Evolutionary conservation across 1,284 basidiomycete genomes (phyloP).

Genomic region (Trichosporon asahii): DNA sequence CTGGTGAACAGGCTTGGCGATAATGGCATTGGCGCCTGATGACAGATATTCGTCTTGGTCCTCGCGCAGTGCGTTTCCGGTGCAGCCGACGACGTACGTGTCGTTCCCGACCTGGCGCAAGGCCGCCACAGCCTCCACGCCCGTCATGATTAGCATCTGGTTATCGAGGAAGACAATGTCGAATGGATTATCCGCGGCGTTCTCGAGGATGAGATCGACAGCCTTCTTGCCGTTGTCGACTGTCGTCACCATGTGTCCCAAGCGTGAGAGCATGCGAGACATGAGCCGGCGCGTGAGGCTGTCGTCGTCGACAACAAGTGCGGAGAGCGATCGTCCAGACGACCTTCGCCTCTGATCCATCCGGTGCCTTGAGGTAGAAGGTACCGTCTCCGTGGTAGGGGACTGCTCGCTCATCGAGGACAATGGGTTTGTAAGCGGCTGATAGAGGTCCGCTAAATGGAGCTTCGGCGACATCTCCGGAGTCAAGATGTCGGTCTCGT

Average conservation of each 20-base stretch:
- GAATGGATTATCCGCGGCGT: constrained; percentile 12
- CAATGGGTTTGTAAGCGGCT: background rate
- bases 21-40: constrained; percentile 63
- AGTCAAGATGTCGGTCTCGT: constrained; percentile 6
- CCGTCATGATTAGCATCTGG: constrained; percentile 67
- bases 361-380: background rate
- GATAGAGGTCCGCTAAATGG: background rate
- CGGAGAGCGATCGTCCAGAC: constrained; percentile 24
- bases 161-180: constrained; percentile 24
- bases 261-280: constrained; percentile 70
- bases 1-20: constrained; percentile 48
- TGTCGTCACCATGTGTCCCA: constrained; percentile 71
- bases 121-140: constrained; percentile 66
- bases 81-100: constrained; percentile 69
- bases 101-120: constrained; percentile 64
- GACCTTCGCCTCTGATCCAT: background rate
- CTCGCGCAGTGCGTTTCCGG: constrained; percentile 63
- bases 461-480: background rate
- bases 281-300: constrained; percentile 74
- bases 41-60: constrained; percentile 68
- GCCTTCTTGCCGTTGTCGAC: constrained; percentile 87
- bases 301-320: constrained; percentile 40
- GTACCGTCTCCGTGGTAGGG: background rate
- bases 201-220: constrained; percentile 62
- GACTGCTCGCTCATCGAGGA: background rate